Evolutionary conservation across 371 early-diverging fungal species (phyloP).

Genomic region (Mortierella sp.): DNA sequence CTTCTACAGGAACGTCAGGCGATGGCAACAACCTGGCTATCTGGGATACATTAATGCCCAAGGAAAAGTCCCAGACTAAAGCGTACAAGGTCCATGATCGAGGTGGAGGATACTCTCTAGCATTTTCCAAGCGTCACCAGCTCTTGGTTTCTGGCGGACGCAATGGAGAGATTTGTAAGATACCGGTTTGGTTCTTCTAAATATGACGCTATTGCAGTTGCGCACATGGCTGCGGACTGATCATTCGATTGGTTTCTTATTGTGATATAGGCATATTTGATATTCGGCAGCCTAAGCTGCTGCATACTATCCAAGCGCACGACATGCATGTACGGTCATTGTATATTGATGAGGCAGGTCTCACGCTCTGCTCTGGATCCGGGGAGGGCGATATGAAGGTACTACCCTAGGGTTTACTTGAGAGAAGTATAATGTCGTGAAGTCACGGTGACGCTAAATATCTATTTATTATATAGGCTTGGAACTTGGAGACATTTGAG

Average conservation of each 20-base stretch:
- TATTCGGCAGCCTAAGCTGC: conserved; percentile 72
- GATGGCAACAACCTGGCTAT: conserved; percentile 70
- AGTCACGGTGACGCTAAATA: neutral
- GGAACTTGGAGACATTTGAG: conserved; percentile 74
- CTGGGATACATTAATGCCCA: conserved; percentile 84
- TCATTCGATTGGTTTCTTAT: neutral
- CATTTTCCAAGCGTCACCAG: conserved; percentile 70
- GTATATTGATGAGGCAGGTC: conserved; percentile 68
- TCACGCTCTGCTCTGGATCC: conserved; percentile 72
- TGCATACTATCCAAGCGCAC: conserved; percentile 81
- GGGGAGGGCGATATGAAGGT: conserved; percentile 72
- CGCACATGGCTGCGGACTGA: too few species aligned
- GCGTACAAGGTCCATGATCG: conserved; percentile 57
- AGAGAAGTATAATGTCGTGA: too few species aligned
- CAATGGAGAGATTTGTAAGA: conserved; percentile 82
- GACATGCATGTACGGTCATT: conserved; percentile 75
- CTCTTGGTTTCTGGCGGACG: conserved; percentile 80
- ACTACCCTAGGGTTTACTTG: neutral
- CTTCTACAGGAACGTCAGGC: conserved; percentile 79
- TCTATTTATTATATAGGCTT: conserved; percentile 63
- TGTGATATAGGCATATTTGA: conserved; percentile 86
- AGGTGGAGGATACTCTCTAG: conserved; percentile 74
- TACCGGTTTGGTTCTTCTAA: too few species aligned
- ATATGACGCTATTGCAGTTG: too few species aligned
- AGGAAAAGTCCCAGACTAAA: conserved; percentile 61